Evolutionary conservation across 305 asterid species (phyloP).

Genomic region (Fraxinus albicans): DNA sequence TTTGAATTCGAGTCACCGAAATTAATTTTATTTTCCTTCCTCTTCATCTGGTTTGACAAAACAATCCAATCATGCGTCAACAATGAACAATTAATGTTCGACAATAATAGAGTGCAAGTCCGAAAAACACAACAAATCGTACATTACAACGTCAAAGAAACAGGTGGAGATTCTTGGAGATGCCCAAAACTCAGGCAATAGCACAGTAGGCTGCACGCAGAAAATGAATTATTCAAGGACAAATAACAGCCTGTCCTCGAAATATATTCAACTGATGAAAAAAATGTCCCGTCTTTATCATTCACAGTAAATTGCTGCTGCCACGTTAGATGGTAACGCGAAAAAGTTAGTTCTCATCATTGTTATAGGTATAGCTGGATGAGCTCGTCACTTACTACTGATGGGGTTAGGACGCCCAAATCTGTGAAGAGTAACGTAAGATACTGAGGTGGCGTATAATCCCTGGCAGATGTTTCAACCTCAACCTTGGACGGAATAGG

Average conservation of each 20-base stretch:
- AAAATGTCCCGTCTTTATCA: not conserved
- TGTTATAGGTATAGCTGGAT: slow-evolving; percentile 70
- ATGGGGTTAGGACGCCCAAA: slow-evolving; percentile 85
- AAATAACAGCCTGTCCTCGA: not conserved
- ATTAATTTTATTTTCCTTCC: not conserved
- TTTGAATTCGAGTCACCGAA: not conserved
- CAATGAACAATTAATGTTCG: not conserved
- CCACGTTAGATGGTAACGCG: not conserved
- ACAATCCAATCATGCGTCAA: not conserved
- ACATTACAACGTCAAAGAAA: not conserved
- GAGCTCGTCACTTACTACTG: slow-evolving; percentile 93
- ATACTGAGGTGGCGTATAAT: slow-evolving; percentile 85
- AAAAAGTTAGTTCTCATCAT: not conserved
- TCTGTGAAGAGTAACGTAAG: slow-evolving; percentile 80
- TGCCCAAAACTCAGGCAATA: not conserved
- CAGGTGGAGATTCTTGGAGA: not conserved
- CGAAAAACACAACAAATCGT: not conserved
- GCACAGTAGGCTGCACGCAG: not conserved
- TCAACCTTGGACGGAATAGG: slow-evolving; percentile 89
- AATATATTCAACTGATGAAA: not conserved
- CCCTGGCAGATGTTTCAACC: slow-evolving; percentile 90
- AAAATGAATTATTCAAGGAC: not conserved
- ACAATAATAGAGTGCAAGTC: not conserved
- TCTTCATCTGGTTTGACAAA: not conserved
- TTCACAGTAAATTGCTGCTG: not conserved